phyloP scores from a whole-genome alignment of 1,139 yeast species.

The Protomyces gravidus region DNA sequence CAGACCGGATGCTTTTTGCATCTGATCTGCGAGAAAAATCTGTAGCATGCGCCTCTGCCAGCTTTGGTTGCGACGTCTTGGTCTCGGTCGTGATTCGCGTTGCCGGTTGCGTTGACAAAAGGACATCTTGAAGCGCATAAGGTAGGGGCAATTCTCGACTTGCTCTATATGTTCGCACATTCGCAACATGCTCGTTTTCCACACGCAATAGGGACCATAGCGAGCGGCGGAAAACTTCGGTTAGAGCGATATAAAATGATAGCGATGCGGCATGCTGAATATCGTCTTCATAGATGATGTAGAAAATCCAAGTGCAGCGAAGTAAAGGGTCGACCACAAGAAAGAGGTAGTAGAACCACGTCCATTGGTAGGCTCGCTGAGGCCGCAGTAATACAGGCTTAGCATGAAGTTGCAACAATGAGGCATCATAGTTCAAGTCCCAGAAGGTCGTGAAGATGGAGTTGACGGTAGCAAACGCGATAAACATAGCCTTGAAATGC shows the following conservation, averaged over 20 bases:
- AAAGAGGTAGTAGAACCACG: slow-evolving; percentile 66
- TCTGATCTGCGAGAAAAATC: slow-evolving; percentile 20
- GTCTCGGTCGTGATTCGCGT: slow-evolving; percentile 7
- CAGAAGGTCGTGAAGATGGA: slow-evolving; percentile 64
- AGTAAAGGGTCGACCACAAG: slow-evolving; percentile 67
- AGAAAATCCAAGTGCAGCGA: slow-evolving; percentile 88
- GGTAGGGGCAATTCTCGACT: slow-evolving; percentile 71
- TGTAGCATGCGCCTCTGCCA: slow-evolving; percentile 23
- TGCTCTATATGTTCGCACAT: slow-evolving; percentile 77
- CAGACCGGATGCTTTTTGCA: slow-evolving; percentile 15
- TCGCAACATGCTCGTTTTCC: slow-evolving; percentile 87
- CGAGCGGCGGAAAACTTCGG: slow-evolving; percentile 75
- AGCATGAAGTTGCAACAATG: slow-evolving; percentile 63
- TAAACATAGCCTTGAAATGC: slow-evolving; percentile 55
- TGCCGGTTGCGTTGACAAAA: neutral
- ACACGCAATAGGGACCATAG: slow-evolving; percentile 88
- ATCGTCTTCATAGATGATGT: slow-evolving; percentile 61
- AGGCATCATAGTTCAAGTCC: slow-evolving; percentile 97
- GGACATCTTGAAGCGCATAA: slow-evolving; percentile 10
- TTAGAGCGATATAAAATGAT: slow-evolving; percentile 73
- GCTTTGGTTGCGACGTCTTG: slow-evolving; percentile 5
- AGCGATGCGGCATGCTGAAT: slow-evolving; percentile 89
- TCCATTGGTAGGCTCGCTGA: slow-evolving; percentile 58
- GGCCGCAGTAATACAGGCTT: slow-evolving; percentile 50
- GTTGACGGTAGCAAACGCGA: slow-evolving; percentile 68